Evolutionary conservation across 2,329 filamentous ascomycete species (phyloP), one percentile per base, ranked within the genome.

Genomic region (Cercospora berteroae): DNA sequence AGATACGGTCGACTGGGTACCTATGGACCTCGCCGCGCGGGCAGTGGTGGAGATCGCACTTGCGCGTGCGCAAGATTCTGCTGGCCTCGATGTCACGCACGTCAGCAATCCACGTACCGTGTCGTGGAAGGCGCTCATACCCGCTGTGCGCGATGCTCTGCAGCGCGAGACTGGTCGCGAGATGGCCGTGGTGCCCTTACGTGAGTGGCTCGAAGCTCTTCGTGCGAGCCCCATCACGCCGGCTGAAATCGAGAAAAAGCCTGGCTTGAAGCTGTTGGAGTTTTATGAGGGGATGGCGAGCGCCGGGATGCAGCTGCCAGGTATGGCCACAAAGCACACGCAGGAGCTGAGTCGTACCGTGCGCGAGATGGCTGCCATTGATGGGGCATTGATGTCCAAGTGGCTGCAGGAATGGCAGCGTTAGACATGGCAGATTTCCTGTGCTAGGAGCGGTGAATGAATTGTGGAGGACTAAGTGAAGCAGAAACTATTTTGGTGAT

Each of bases 1-100:
- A 18, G 70, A 70, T 23, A 71, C 73, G 4, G 72, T 84, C 7
- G 80, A 83, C 63, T 84, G 82, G 81, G 68, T 84, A 1, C 82
- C 82, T 0, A 77, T 82, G 27, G 82, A 84, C 55, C 55, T 79
- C 0, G 73, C 82, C 2, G 78, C 79, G 1, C 33, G 13, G 5
- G 33, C 33, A 6, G 33, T 39, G 3, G 33, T 39, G 13, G 33
- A 39, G 13, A 39, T 39, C 2, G 13, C 33, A 7, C 13, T 39
- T 13, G 33, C 33, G 5, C 33, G 33, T 7, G 33, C 33, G 33
- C 33, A 39, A 1, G 13, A 39, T 16, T 6, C 33, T 39, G 33
- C 33, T 39, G 33, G 33, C 33, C 33, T 39, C 33, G 33, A 39
- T 3, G 1, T 39, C 33, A 39, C 33, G 33, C 13, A 39, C 33